Evolutionary conservation across 176 grass and related monocot species (phyloP).

Genomic region (Alloteropsis semialata): DNA sequence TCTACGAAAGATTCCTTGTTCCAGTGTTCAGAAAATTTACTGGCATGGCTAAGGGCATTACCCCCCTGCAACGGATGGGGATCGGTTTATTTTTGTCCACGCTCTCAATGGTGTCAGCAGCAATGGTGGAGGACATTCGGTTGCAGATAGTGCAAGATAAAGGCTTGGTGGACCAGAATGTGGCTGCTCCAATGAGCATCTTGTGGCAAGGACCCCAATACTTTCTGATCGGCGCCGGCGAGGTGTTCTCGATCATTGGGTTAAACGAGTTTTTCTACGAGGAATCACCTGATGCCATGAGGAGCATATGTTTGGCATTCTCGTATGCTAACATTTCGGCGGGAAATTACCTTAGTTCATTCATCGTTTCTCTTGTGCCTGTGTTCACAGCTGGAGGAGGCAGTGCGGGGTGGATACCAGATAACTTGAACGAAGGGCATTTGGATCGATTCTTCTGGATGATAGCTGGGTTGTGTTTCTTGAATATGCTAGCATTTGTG

Average conservation of each 20-base stretch:
- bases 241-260: slow-evolving; percentile 58
- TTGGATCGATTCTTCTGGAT: slow-evolving; percentile 62
- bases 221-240: slow-evolving; percentile 43
- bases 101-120: slow-evolving; percentile 48
- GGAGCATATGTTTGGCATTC: slow-evolving; percentile 50
- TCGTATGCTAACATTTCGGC: slow-evolving; percentile 32
- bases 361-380: slow-evolving; percentile 46
- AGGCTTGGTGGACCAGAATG: slow-evolving; percentile 26
- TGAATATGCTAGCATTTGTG: slow-evolving; percentile 42
- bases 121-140: slow-evolving; percentile 48
- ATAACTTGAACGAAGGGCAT: slow-evolving; percentile 66
- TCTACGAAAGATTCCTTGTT: slow-evolving; percentile 59
- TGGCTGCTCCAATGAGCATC: slow-evolving; percentile 49
- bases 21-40: slow-evolving; percentile 45
- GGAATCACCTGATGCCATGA: slow-evolving; percentile 57
- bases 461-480: slow-evolving; percentile 34
- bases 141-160: slow-evolving; percentile 23
- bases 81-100: slow-evolving; percentile 43
- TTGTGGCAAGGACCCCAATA: slow-evolving; percentile 66
- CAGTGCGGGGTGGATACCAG: slow-evolving; percentile 57
- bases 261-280: slow-evolving; percentile 57
- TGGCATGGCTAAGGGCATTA: slow-evolving; percentile 43
- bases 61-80: slow-evolving; percentile 50
- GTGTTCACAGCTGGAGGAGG: slow-evolving; percentile 45
- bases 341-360: slow-evolving; percentile 59